phyloP scores from a whole-genome alignment of 345 rosid species.

The Corchorus olitorius region DNA sequence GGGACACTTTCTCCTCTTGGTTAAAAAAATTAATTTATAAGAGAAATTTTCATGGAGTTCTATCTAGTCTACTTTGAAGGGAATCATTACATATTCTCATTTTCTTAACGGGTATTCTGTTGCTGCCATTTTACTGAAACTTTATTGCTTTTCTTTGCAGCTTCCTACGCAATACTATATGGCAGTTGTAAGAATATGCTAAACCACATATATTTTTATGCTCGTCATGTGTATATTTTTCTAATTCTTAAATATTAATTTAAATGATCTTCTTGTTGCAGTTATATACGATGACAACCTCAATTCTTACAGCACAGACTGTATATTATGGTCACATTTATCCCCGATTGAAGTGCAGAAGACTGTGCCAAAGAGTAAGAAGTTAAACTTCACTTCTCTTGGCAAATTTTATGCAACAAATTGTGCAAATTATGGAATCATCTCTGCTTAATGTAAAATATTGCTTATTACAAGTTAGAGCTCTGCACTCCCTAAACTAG shows the following conservation, averaged over 20 bases:
- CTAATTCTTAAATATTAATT: background rate
- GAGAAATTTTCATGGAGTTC: background rate
- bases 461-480: background rate
- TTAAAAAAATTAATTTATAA: background rate
- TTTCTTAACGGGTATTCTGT: background rate
- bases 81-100: background rate
- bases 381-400: slow-evolving; percentile 6
- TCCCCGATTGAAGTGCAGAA: slow-evolving; percentile 43
- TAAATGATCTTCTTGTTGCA: slow-evolving; percentile 32
- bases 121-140: slow-evolving; percentile 22
- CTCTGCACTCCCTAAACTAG: background rate
- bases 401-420: background rate
- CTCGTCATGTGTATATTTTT: background rate
- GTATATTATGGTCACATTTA: slow-evolving; percentile 68
- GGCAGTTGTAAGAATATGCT: slow-evolving; percentile 58
- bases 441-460: background rate
- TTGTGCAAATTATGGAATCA: background rate
- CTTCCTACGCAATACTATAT: slow-evolving; percentile 85
- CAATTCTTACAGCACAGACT: slow-evolving; percentile 56
- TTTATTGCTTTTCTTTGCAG: slow-evolving; percentile 51
- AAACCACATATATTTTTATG: background rate
- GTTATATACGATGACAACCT: slow-evolving; percentile 65
- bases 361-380: slow-evolving; percentile 42
- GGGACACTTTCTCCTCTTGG: background rate
- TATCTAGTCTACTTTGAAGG: background rate